phyloP scores from a whole-genome alignment of 768 basidiomycete genomes.

The Hortiboletus campestris region DNA sequence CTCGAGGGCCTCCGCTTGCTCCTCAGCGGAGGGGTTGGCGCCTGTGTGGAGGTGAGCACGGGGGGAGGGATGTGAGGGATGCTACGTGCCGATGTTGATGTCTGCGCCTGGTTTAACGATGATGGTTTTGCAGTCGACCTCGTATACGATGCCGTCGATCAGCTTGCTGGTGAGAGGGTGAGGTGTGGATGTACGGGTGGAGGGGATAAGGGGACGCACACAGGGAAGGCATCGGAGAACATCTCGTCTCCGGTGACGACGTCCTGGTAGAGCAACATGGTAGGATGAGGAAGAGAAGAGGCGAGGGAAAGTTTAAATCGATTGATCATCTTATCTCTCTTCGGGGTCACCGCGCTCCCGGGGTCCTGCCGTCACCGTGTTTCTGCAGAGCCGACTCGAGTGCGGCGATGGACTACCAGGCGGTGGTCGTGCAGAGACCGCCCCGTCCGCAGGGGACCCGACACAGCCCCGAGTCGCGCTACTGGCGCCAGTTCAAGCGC shows the following conservation, averaged over 20 bases:
- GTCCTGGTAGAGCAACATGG: conserved; percentile 77
- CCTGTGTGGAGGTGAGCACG: conserved; percentile 45
- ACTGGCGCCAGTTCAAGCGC: conserved; percentile 85
- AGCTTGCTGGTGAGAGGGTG: conserved; percentile 53
- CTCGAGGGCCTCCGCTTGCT: conserved; percentile 76
- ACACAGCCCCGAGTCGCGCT: conserved; percentile 71
- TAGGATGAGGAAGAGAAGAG: neutral
- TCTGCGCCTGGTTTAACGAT: conserved; percentile 71
- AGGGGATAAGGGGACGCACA: conserved; percentile 48
- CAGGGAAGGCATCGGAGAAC: conserved; percentile 88
- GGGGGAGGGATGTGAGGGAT: neutral
- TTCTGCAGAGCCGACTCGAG: neutral
- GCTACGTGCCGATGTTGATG: conserved; percentile 77
- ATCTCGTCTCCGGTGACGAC: conserved; percentile 83
- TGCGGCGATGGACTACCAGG: conserved; percentile 72
- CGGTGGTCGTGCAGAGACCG: conserved; percentile 61
- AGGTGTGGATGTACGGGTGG: conserved; percentile 3
- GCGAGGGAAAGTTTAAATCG: neutral
- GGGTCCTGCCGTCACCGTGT: conserved; percentile 2
- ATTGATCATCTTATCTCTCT: conserved; percentile 22
- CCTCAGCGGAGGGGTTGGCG: conserved; percentile 92
- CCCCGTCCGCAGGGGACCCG: conserved; percentile 55
- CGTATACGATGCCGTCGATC: conserved; percentile 77
- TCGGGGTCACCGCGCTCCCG: conserved; percentile 2
- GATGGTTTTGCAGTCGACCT: conserved; percentile 80